Evolutionary conservation across 345 rosid genomes (phyloP).

Genomic region (Populus ilicifolia): DNA sequence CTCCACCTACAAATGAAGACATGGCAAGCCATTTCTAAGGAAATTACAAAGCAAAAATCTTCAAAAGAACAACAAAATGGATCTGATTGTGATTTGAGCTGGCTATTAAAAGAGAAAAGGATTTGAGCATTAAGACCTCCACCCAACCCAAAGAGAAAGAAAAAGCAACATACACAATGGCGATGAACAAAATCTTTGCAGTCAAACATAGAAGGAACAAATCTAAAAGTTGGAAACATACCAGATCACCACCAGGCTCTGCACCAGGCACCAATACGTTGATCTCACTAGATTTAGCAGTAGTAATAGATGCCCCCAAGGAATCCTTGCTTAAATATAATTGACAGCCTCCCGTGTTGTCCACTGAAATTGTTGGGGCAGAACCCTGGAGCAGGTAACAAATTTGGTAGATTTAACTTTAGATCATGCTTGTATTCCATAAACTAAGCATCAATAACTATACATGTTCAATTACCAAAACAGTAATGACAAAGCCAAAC

Average conservation of each 20-base stretch:
- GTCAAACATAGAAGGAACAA: background rate
- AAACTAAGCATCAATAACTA: background rate
- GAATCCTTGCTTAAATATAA: constrained; percentile 78
- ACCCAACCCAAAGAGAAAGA: background rate
- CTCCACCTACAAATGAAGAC: constrained; percentile 55
- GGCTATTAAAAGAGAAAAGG: background rate
- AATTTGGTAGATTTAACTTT: constrained; percentile 11
- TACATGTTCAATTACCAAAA: background rate
- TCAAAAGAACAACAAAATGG: background rate
- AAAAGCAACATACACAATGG: background rate
- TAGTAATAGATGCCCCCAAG: constrained; percentile 68
- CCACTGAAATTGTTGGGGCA: constrained; percentile 92
- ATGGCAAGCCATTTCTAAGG: background rate
- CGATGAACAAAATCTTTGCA: background rate
- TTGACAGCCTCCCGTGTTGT: constrained; percentile 86
- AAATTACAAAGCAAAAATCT: background rate
- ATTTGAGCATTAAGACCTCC: background rate
- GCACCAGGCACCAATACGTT: constrained; percentile 82
- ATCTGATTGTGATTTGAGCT: background rate
- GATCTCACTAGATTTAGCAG: constrained; percentile 93
- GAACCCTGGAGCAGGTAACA: constrained; percentile 55
- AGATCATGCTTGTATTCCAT: background rate
- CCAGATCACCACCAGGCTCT: constrained; percentile 72
- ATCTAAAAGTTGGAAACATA: constrained; percentile 27
- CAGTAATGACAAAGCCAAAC: background rate